Conservation (phyloP, 2,329 filamentous ascomycete genomes). For the Herpomyces periplanetae region DNA sequence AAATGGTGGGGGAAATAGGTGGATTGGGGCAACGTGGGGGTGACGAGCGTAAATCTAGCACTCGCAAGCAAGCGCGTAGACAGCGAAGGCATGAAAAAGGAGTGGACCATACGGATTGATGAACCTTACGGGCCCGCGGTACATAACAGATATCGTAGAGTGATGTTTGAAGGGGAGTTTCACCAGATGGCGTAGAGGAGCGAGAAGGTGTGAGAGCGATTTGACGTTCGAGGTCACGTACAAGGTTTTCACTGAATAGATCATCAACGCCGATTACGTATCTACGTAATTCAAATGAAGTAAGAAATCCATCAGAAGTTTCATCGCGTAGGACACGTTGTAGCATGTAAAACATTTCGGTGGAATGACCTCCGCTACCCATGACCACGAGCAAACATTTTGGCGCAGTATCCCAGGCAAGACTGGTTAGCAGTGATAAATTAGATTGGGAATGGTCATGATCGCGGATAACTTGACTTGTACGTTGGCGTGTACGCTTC, state of each 20-base stretch:
- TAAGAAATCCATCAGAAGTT: no score
- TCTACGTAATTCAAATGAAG: no score
- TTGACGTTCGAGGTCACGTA: no score
- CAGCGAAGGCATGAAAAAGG: constrained; percentile 25
- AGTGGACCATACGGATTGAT: constrained; percentile 36
- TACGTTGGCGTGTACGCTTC: no score
- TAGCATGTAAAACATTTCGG: constrained; percentile 69
- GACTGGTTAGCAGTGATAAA: no score
- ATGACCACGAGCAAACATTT: constrained; percentile 38
- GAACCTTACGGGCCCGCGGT: constrained; percentile 34
- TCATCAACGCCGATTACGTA: constrained; percentile 51
- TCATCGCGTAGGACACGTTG: constrained; percentile 17
- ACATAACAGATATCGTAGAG: constrained; percentile 25
- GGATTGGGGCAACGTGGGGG: constrained; percentile 4
- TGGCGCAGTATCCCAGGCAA: no score
- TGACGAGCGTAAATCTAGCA: constrained; percentile 9
- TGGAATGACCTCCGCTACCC: constrained; percentile 70
- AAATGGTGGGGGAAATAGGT: constrained; percentile 3
- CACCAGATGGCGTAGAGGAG: no score
- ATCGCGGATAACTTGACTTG: no score
- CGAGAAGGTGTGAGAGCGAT: no score
- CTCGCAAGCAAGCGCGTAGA: constrained; percentile 18
- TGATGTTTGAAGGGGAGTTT: no score
- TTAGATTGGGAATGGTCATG: no score
- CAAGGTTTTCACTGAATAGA: constrained; percentile 23